These are phyloP conservation scores for Alternaria arbusti DNA, from an alignment of 2,329 filamentous ascomycete genomes.

Conservation along the genomic window DNA sequence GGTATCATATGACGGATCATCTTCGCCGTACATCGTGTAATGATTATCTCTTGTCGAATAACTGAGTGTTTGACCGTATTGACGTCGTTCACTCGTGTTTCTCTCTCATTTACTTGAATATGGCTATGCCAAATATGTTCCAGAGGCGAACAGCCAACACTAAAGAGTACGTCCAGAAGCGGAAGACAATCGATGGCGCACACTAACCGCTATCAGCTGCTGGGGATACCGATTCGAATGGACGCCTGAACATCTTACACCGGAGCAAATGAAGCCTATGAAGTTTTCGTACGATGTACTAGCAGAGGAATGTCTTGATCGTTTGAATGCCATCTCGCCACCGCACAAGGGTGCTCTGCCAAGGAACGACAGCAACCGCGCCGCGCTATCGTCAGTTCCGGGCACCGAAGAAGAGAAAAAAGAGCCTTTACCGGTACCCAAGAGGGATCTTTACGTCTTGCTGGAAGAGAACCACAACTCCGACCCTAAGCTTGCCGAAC, in stretches of 20 bases:
- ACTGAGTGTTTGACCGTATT: neutral
- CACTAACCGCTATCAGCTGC: conserved; percentile 42
- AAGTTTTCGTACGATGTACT: conserved; percentile 73
- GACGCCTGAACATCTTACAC: conserved; percentile 68
- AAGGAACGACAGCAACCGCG: conserved; percentile 46
- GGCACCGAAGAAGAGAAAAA: conserved; percentile 41
- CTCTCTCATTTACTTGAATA: conserved; percentile 18
- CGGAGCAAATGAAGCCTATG: conserved; percentile 64
- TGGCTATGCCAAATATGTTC: conserved; percentile 55
- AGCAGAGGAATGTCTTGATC: conserved; percentile 69
- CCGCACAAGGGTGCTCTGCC: conserved; percentile 48
- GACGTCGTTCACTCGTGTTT: neutral
- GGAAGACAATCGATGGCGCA: conserved; percentile 14
- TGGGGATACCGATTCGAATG: conserved; percentile 76
- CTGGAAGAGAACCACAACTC: conserved; percentile 64
- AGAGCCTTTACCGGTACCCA: conserved; percentile 40
- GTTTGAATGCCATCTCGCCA: conserved; percentile 67
- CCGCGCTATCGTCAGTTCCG: conserved; percentile 30
- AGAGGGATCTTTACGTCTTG: conserved; percentile 68
- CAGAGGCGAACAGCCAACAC: conserved; percentile 52
- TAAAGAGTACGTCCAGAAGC: conserved; percentile 43
- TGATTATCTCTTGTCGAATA: neutral
- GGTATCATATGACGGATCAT: conserved; percentile 39
- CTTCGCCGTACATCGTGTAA: conserved; percentile 1
- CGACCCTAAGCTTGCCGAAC: conserved; percentile 61